Evolutionary conservation across 2,329 filamentous ascomycete genomes (phyloP).

Genomic region (Atkinsonella hypoxylon): DNA sequence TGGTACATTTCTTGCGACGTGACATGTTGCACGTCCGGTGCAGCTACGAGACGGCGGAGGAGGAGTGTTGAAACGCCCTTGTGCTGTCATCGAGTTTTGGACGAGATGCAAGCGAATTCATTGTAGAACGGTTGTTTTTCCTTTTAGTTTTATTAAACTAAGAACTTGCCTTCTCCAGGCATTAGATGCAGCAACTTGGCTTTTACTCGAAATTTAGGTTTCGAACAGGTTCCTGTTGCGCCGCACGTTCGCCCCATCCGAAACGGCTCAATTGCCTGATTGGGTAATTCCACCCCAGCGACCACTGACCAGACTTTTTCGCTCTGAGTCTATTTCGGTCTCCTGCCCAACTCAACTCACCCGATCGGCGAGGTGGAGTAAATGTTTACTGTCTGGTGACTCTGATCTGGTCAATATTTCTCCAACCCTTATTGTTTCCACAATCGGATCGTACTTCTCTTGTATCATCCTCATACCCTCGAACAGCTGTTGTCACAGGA

Average conservation of each 20-base stretch:
- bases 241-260: neutral
- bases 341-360: neutral
- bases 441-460: neutral
- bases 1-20: neutral
- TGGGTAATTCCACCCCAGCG: neutral
- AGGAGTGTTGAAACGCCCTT: neutral
- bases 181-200: neutral
- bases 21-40: neutral
- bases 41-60: neutral
- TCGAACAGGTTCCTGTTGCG: neutral
- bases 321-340: too few species aligned
- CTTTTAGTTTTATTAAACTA: neutral
- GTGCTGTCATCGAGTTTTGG: neutral
- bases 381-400: too few species aligned
- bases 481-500: neutral
- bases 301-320: too few species aligned
- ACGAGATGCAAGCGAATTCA: neutral
- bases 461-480: neutral
- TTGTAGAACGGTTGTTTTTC: neutral
- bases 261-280: neutral
- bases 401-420: too few species aligned
- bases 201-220: neutral
- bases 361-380: neutral
- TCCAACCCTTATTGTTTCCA: neutral
- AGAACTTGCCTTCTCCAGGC: neutral